Evolutionary conservation across 2,329 filamentous ascomycete species (phyloP).

Genomic region (Alternaria gansuensis): DNA sequence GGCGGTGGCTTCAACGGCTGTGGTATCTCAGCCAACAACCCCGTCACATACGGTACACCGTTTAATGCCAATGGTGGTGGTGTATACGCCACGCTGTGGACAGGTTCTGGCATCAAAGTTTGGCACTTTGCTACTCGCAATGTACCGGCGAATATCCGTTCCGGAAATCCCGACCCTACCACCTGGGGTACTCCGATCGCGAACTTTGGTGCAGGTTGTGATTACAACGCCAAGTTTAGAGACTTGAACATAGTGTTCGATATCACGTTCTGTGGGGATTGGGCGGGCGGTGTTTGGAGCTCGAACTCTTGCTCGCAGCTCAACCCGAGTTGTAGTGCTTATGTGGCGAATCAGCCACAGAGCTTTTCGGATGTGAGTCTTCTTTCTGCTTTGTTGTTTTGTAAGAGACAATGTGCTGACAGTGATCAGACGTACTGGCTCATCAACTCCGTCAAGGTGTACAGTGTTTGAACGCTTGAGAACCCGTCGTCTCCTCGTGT

Average conservation of each 20-base stretch:
- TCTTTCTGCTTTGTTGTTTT: rapidly evolving
- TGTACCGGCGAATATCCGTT: constrained; percentile 56
- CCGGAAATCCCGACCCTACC: constrained; percentile 53
- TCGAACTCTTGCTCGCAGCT: constrained; percentile 40
- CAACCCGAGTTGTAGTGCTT: constrained; percentile 50
- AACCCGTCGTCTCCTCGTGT: neutral
- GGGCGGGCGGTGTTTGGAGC: constrained; percentile 61
- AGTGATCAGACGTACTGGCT: constrained; percentile 48
- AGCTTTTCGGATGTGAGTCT: constrained; percentile 48
- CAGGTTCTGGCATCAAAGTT: constrained; percentile 55
- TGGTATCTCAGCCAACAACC: constrained; percentile 38
- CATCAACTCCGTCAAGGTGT: constrained; percentile 53
- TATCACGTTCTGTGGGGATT: constrained; percentile 65
- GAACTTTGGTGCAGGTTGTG: constrained; percentile 48
- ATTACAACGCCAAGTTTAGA: constrained; percentile 49
- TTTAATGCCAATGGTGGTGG: constrained; percentile 56
- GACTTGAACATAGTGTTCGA: constrained; percentile 58
- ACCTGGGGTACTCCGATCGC: constrained; percentile 56
- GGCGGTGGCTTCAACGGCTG: constrained; percentile 49
- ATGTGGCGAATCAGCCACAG: constrained; percentile 52
- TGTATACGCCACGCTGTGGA: constrained; percentile 57
- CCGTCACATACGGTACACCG: constrained; percentile 49
- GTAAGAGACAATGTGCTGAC: constrained; percentile 16
- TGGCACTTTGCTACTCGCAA: constrained; percentile 56
- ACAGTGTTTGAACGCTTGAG: constrained; percentile 36